Evolutionary conservation across 2,329 filamentous ascomycete species (phyloP).

Genomic region (Tolypocladium tundrense): DNA sequence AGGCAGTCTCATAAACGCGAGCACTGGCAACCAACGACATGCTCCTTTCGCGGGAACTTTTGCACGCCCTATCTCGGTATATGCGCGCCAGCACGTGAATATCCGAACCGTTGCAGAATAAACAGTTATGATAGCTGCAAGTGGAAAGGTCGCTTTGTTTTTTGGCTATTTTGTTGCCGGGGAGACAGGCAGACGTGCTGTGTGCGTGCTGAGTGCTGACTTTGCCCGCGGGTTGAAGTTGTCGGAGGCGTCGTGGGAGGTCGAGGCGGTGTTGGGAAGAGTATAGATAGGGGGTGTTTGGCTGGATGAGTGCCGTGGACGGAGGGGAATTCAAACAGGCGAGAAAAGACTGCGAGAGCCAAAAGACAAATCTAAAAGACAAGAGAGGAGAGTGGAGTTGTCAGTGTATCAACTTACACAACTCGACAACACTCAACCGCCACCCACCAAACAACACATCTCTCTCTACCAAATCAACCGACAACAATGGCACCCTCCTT

Average conservation of each 20-base stretch:
- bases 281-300: background rate
- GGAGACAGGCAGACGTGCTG: background rate
- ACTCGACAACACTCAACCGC: background rate
- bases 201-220: background rate
- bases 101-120: background rate
- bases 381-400: background rate
- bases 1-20: background rate
- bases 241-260: background rate
- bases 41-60: background rate
- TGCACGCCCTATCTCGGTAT: background rate
- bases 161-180: background rate
- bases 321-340: background rate
- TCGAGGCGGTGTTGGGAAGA: background rate
- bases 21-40: background rate
- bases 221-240: background rate
- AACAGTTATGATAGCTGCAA: background rate
- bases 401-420: background rate
- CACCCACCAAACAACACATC: background rate
- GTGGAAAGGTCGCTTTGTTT: background rate
- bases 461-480: background rate
- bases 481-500: background rate
- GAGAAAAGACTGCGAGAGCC: too few relatives aligned
- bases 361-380: background rate
- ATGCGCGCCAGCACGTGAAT: background rate
- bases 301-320: background rate